Base-by-base conservation (phyloP, 768 basidiomycete genomes). In the Phlebiopsis gigantea region DNA sequence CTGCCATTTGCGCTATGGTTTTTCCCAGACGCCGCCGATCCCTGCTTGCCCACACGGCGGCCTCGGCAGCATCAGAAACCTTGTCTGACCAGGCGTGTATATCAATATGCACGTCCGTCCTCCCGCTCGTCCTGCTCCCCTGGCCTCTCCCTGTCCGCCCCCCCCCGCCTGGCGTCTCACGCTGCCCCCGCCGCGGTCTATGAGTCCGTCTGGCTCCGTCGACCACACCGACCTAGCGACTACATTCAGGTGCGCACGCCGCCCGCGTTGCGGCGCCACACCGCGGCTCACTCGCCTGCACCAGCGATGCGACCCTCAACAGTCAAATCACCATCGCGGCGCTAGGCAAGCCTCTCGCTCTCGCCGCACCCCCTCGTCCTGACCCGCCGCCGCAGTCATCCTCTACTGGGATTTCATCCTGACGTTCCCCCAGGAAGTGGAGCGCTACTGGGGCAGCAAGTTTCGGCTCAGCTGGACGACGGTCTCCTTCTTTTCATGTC, bases 331-430 rank as follows among this genome's bases (percentile, higher is more conserved):
- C 9, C 19, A 2, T 54, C 14, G 21, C 53, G 14, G 22, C 53
- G 15, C n/a, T 54, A 7, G 26, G 53, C 44, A 21, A 15, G 41
- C n/a, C 14, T 25, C 28, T 5, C 21, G 24, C 5, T 21, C 5
- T 45, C 28, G 8, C 24, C 10, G 6, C 30, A 8, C 48, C 12
- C 26, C n/a, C 6, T n/a, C 5, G 30, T 7, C 14, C 31, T 51
- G 50, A 51, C 19, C 2, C 22, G 31, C 10, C 4, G 25, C 25
- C 21, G 24, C 41, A 54, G 53, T 25, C 1, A 24, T 54, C 28
- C 53, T 54, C 25, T 54, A 44, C 31, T 54, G 42, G 25, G 53
- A 54, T 25, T 54, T 43, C 41, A 39, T 54, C 14, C 24, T 54
- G n/a, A 54, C 53, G 25, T 41, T 54, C 10, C 42, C 53, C 14